Base-by-base conservation (phyloP, 352 stramenopile species). In the Phytophthora idaei region DNA sequence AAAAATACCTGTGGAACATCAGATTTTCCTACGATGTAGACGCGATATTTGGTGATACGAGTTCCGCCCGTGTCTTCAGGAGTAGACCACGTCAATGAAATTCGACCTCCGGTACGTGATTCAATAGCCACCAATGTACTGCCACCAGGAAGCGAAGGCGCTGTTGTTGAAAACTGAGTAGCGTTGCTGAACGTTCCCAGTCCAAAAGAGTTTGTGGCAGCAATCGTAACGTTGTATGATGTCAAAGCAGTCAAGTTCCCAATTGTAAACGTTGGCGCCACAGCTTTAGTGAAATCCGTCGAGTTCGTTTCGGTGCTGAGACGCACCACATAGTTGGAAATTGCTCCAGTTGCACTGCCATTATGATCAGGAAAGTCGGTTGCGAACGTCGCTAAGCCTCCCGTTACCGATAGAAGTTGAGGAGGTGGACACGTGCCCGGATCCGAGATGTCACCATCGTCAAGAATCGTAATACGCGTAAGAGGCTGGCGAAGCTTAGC, bases 61-160 rank as follows among this genome's bases (percentile, higher is more conserved):
- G 89, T 59, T 4, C 84, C 84, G 0, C 84, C 84, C 0, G 77
- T 77, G 31, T 92, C 84, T 3, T 76, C 56, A 6, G 84, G 84
- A 17, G 55, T 27, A 1, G 42, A 42, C 84, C 84, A 92, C 5
- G 55, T 39, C 4, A 92, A 57, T 7, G 29, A 57, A 4, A 90
- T 63, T 4, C 71, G 61, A 11, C 84, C 84, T 7, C 81, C 83
- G 7, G 76, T 78, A 6, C 57, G 67, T 12, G 55, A 57, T 3
- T 71, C 56, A 9, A 67, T 12, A 3, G 34, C 39, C 8, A 87
- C 57, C 3, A 46, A 67, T 0, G 32, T 47, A 9, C 73, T 51
- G 27, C 51, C 29, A 12, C 80, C 75, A 1, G 80, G 80, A 3
- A 85, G 52, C 4, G 84, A 80, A 5, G 76, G 48, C 3, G n/a